Evolutionary conservation across 345 rosid species (phyloP), one percentile per base, ranked within the genome.

Genomic region (Litchi chinensis): DNA sequence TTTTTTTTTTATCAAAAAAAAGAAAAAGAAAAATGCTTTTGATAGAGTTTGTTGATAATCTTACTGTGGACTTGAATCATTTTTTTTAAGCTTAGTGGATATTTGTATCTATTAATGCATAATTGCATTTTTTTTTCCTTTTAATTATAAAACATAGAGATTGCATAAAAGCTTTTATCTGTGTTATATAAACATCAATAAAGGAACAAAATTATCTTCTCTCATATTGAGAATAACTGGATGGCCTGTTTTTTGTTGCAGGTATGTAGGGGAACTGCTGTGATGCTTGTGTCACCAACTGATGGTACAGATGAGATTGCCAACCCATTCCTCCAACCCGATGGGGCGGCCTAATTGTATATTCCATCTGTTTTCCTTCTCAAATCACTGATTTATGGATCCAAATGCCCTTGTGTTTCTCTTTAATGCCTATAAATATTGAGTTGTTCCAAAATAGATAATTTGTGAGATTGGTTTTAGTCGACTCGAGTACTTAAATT

Each of bases 301-400:
- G 99, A 96, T 81, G 99, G 98, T 37, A 96, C 98, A 3, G 99
- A 96, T 57, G 99, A 96, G 86, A 96, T 96, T 22, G 97, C 99
- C 71, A 96, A 96, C 85, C 99, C 99, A 22, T 96, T 96, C 10
- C 46, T 87, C 80, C 97, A 92, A 77, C 90, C 95, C 13, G 99
- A 95, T 73, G 98, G 98, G 32, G 90, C 96, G 77, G 37, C 37
- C 37, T 96, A 89, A 82, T 75, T 0, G 62, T 9, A 65, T 50
- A 65, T 79, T 76, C 73, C 15, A 28, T 15, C 10, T 68, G 52
- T 5, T 67, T 65, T 62, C 48, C 62, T 24, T 44, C 50, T 19
- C 28, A 37, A 18, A 21, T 15, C 26, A 19, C 80, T 10, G 73
- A 65, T 52, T 44, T 41, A 28, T 39, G n/a, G 32, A 79, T 39